Percentiles rank a stretch among this genome's conserved stretches.
These are phyloP conservation scores for Darksidea phi DNA, from an alignment of 495 filamentous ascomycete species.

Conservation along the genomic window DNA sequence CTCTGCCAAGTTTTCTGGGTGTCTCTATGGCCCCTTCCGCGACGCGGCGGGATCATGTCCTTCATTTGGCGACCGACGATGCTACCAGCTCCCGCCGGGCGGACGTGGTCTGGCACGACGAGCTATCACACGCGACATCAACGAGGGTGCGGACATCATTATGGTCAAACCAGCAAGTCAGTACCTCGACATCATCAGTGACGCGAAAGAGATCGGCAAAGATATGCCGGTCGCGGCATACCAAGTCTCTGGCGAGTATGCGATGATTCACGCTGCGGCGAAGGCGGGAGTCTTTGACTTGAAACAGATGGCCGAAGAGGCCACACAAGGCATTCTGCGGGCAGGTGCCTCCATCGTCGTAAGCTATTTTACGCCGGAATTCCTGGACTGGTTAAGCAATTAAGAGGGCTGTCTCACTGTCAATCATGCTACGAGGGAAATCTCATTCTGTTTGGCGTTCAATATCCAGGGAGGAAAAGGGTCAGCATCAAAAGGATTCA, in stretches of 20 bases:
- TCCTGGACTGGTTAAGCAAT: slow-evolving; percentile 74
- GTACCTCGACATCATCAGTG: slow-evolving; percentile 93
- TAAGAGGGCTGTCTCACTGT: slow-evolving; percentile 16
- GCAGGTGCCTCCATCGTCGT: slow-evolving; percentile 90
- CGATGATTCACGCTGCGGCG: slow-evolving; percentile 95
- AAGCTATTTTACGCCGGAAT: slow-evolving; percentile 91
- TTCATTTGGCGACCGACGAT: slow-evolving; percentile 89
- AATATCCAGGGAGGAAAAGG: too few relatives aligned
- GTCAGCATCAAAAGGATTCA: too few relatives aligned
- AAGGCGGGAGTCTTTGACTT: slow-evolving; percentile 98
- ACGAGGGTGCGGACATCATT: slow-evolving; percentile 93
- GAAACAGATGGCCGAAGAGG: slow-evolving; percentile 92
- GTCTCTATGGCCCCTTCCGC: slow-evolving; percentile 94
- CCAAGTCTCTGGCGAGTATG: slow-evolving; percentile 94
- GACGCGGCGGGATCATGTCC: slow-evolving; percentile 92
- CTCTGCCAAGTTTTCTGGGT: slow-evolving; percentile 94
- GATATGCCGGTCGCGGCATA: slow-evolving; percentile 93
- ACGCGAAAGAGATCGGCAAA: slow-evolving; percentile 87
- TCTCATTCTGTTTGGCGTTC: too few relatives aligned
- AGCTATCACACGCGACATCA: slow-evolving; percentile 85
- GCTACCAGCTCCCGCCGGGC: slow-evolving; percentile 92
- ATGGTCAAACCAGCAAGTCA: slow-evolving; percentile 97
- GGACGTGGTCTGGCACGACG: slow-evolving; percentile 90
- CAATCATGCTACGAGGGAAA: too few relatives aligned
- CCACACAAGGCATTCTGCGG: slow-evolving; percentile 85